Evolutionary conservation across 441 rosid species (phyloP).

Genomic region (Gossypium gossypioides): DNA sequence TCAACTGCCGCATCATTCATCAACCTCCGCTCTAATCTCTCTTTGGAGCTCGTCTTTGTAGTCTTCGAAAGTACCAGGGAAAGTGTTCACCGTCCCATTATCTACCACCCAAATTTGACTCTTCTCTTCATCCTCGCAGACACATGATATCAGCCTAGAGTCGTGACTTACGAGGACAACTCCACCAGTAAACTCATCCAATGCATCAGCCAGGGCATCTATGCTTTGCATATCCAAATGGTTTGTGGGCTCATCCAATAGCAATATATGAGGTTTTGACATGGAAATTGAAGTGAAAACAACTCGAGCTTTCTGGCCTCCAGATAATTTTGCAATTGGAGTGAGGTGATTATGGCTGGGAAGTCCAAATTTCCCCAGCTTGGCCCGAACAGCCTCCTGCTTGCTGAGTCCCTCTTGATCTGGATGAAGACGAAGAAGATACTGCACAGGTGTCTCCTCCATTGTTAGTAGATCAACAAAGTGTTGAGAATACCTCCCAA

Average conservation of each 20-base stretch:
- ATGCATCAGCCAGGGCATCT: constrained; percentile 78
- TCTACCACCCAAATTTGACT: constrained; percentile 85
- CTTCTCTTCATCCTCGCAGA: constrained; percentile 70
- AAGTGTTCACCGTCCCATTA: constrained; percentile 52
- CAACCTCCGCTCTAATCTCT: constrained; percentile 80
- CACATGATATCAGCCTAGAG: constrained; percentile 79
- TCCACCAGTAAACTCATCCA: constrained; percentile 84
- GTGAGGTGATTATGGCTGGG: constrained; percentile 79
- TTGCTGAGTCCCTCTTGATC: constrained; percentile 86
- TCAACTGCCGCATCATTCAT: constrained; percentile 16
- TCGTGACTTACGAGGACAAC: constrained; percentile 88
- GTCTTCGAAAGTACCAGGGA: constrained; percentile 63
- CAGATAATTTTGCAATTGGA: constrained; percentile 74
- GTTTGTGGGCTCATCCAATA: constrained; percentile 69
- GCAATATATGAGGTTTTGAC: constrained; percentile 78
- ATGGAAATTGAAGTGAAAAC: constrained; percentile 84
- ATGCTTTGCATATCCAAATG: constrained; percentile 93
- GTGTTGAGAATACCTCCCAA: constrained; percentile 88
- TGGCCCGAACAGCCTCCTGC: constrained; percentile 84
- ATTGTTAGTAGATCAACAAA: constrained; percentile 81
- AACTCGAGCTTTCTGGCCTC: constrained; percentile 85
- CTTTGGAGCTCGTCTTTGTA: constrained; percentile 73
- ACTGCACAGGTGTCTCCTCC: constrained; percentile 88
- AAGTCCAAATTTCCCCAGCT: constrained; percentile 86
- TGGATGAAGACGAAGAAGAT: constrained; percentile 89